Evolutionary conservation across 129 eudicot genomes (phyloP), one percentile per base, ranked within the genome.

Genomic region (Rutidosis leptorrhynchoides): DNA sequence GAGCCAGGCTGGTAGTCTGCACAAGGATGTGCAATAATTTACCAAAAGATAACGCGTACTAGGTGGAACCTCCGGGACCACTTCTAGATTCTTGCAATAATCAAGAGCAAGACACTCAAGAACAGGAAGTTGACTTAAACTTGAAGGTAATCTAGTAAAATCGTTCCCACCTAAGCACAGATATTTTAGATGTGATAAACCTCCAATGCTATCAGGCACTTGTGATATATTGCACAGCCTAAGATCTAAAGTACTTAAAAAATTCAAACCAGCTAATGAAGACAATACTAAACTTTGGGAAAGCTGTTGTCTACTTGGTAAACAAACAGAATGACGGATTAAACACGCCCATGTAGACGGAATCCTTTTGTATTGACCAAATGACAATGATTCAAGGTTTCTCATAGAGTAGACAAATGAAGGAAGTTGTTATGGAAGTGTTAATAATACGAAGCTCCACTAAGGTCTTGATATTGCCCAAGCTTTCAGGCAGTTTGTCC

Each of bases 141-240:
- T 30, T 67, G 51, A 49, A 30, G 72, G 72, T 62, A 67, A 67
- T 25, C 72, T 53, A 21, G 62, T 53, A 53, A 67, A 67, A 33
- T 2, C 22, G 63, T 67, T 67, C 23, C 17, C 14, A 0, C 12
- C 8, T 16, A 67, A 21, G n/a, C 22, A 2, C 35, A 68, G 63
- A 21, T 6, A 26, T 33, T 68, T 10, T 35, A 68, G 73, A 68
- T n/a, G 54, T 68, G 53, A 23, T 68, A 68, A 68, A 14, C 63
- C 17, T 54, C 73, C 73, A 54, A 68, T 68, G 35, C 57, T 55
- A 21, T 21, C n/a, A 28, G 60, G 56, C 15, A 67, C 30, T 21
- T 67, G 23, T 0, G n/a, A 52, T 53, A 68, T 68, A 54, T 68
- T 54, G 35, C 53, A 33, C 9, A 12, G 0, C n/a, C 63, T 54